Conservation (phyloP, 1,284 basidiomycete genomes). For the Cutaneotrichosporon spelunceum region DNA sequence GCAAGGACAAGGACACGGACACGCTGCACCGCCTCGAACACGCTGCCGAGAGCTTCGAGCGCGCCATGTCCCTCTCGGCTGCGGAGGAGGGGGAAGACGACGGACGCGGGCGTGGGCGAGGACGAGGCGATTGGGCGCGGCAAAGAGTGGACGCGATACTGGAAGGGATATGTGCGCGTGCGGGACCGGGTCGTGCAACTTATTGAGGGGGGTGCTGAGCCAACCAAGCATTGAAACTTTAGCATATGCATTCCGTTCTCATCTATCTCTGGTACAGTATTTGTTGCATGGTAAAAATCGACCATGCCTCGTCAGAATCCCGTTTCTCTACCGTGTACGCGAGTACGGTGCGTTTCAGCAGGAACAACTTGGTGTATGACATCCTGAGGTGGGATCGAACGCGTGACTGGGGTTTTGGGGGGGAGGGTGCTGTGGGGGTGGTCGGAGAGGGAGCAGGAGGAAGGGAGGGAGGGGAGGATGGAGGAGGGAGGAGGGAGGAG, state of each 20-base stretch:
- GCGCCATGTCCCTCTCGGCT: conserved; percentile 54
- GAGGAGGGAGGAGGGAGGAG: not conserved
- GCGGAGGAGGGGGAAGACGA: conserved; percentile 57
- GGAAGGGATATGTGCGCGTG: conserved; percentile 42
- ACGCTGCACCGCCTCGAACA: conserved; percentile 51
- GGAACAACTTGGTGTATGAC: conserved; percentile 10
- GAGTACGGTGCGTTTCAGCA: conserved; percentile 12
- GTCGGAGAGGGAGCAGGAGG: not conserved
- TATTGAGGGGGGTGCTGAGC: not conserved
- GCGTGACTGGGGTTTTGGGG: not conserved
- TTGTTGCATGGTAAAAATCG: not conserved
- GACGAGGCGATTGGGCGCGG: conserved; percentile 35
- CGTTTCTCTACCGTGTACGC: conserved; percentile 8
- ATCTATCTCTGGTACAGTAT: not conserved
- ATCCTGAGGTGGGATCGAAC: not conserved
- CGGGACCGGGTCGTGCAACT: conserved; percentile 30
- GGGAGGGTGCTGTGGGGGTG: too few species aligned
- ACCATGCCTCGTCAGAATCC: conserved; percentile 2
- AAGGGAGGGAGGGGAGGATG: not conserved
- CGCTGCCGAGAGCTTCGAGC: conserved; percentile 60
- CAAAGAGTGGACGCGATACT: conserved; percentile 47
- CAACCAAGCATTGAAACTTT: conserved; percentile 4
- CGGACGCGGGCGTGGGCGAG: conserved; percentile 54
- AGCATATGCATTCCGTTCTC: too few species aligned
- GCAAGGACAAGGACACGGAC: conserved; percentile 57